Percentiles rank a stretch among this genome's conserved stretches.
These are phyloP conservation scores for Paecilomyces dactylethromorphus DNA, from an alignment of 2,329 filamentous ascomycete species.

Conservation along the genomic window DNA sequence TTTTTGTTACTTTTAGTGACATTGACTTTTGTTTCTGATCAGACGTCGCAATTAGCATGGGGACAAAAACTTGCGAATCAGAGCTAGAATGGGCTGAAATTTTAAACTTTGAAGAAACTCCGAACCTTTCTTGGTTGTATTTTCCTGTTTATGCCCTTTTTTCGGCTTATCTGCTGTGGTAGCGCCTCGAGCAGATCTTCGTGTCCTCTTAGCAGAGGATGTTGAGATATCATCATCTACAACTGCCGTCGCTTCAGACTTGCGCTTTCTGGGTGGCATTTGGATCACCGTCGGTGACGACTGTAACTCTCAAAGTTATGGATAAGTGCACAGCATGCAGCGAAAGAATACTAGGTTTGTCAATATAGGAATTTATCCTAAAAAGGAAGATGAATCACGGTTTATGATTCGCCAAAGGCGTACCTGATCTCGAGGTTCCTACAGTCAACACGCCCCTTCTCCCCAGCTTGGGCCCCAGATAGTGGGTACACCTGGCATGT, in stretches of 20 bases:
- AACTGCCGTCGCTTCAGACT: conserved; percentile 15
- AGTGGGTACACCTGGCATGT: too few species aligned
- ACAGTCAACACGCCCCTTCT: too few species aligned
- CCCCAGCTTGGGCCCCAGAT: too few species aligned
- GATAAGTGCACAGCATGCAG: not conserved
- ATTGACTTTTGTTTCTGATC: not conserved
- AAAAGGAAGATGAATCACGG: not conserved
- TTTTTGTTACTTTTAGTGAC: not conserved
- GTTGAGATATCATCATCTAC: conserved; percentile 7
- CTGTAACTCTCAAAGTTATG: not conserved
- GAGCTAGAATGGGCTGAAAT: not conserved
- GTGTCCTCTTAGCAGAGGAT: conserved; percentile 16
- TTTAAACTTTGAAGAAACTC: not conserved
- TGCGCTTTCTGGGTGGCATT: conserved; percentile 20
- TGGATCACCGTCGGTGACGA: not conserved
- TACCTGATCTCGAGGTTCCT: too few species aligned
- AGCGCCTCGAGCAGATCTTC: conserved; percentile 8
- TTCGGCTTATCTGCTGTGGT: conserved; percentile 5
- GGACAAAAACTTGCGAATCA: not conserved
- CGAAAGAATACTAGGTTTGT: not conserved
- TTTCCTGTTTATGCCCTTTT: not conserved
- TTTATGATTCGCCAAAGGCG: too few species aligned
- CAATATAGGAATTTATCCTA: not conserved
- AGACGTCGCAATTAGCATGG: not conserved
- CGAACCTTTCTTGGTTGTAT: conserved; percentile 2